Base-by-base conservation (phyloP, 164 flowering plant species). In the Warburgia ugandensis region DNA sequence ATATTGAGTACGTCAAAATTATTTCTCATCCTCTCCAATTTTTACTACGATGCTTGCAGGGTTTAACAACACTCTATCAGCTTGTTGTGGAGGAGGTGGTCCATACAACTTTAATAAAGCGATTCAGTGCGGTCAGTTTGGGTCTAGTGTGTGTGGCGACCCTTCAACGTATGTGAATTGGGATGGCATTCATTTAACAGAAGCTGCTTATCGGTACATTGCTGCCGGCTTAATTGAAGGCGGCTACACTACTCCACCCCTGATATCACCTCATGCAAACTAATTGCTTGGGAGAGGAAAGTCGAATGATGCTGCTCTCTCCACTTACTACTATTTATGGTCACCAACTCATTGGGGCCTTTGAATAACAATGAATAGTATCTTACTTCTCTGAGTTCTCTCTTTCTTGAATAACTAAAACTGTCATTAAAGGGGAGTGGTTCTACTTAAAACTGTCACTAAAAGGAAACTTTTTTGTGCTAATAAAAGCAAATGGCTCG, bases 21-120 rank as follows among this genome's bases (percentile, higher is more conserved):
- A 16, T 35, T 35, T 35, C n/a, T 35, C 38, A 31, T 13, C n/a
- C 5, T 35, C 4, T 35, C 38, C 38, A 35, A 35, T 12, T 35
- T 35, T 16, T 35, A 1, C 0, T 35, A 5, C n/a, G 38, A 6
- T 6, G n/a, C 11, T n/a, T 61, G 65, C 66, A 72, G 82, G 84
- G 19, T 76, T 78, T 41, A 42, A 10, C 0, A 58, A 59, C 37
- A 73, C 72, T 4, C 32, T 71, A 12, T 61, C 13, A 11, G 78
- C 84, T 17, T 81, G 88, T 32, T 81, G 88, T 23, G 88, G 88
- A 59, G 77, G 77, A 7, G 83, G 81, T 8, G 85, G 88, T 11
- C 75, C 77, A 4, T 77, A 74, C 64, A 74, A 80, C 35, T 77
- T 67, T 68, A 80, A 77, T 27, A 47, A 48, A 11, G 50, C 74